A percentile compares a stretch with the other conserved stretches of the same genome.
Conservation (phyloP, 495 filamentous ascomycete genomes). For the Bathelium albidoporum region DNA sequence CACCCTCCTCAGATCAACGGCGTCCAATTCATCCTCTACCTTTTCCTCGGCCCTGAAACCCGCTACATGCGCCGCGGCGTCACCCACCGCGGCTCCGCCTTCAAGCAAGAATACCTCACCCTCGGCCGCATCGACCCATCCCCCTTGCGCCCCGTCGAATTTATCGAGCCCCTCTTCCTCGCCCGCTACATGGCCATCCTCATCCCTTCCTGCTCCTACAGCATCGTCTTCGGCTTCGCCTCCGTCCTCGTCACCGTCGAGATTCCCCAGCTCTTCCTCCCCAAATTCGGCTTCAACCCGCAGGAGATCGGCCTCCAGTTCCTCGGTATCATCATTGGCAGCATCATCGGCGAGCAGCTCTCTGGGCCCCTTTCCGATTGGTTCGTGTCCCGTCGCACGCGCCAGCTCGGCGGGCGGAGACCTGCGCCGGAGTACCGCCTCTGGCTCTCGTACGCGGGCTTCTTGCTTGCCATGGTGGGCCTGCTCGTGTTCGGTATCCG, state of each 20-base stretch:
- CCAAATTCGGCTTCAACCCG: slow-evolving; percentile 41
- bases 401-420: slow-evolving; percentile 15
- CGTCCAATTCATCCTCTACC: slow-evolving; percentile 42
- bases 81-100: slow-evolving; percentile 21
- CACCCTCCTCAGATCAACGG: slow-evolving; percentile 36
- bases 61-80: slow-evolving; percentile 34
- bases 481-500: slow-evolving; percentile 43
- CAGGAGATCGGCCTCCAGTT: slow-evolving; percentile 47
- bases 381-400: slow-evolving; percentile 39
- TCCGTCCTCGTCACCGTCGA: slow-evolving; percentile 42
- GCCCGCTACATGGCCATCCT: slow-evolving; percentile 33
- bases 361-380: slow-evolving; percentile 39
- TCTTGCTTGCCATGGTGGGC: slow-evolving; percentile 37
- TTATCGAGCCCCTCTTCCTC: slow-evolving; percentile 38
- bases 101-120: slow-evolving; percentile 34
- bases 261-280: slow-evolving; percentile 40
- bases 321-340: slow-evolving; percentile 42
- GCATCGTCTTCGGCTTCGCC: slow-evolving; percentile 43
- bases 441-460: slow-evolving; percentile 46
- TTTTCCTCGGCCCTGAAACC: slow-evolving; percentile 48
- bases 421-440: slow-evolving; percentile 38
- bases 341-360: slow-evolving; percentile 45
- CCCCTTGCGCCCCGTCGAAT: slow-evolving; percentile 39
- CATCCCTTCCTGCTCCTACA: slow-evolving; percentile 41
- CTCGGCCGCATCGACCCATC: slow-evolving; percentile 40